A percentile compares a stretch with the other conserved stretches of the same genome.
These are phyloP conservation scores for Phytophthora pisi DNA, from an alignment of 352 stramenopile species.

Conservation along the genomic window DNA sequence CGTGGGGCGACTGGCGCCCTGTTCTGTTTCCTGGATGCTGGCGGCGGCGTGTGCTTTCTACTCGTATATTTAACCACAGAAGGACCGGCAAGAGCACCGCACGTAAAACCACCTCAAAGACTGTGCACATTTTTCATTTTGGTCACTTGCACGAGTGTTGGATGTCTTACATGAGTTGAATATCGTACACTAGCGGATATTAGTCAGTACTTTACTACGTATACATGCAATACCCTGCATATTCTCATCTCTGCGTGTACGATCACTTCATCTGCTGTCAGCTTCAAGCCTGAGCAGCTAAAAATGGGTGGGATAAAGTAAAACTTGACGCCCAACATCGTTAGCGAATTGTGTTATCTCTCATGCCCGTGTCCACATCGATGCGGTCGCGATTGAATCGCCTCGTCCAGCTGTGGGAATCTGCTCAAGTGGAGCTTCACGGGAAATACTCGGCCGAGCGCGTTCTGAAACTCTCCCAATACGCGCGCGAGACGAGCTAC, in stretches of 20 bases:
- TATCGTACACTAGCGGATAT: no score
- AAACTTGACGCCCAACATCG: no score
- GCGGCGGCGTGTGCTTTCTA: slow-evolving; percentile 36
- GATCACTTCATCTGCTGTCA: no score
- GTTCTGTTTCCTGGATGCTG: slow-evolving; percentile 14
- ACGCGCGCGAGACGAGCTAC: neutral
- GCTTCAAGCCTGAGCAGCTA: no score
- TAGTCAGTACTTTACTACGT: no score
- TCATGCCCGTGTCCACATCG: neutral
- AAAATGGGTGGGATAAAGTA: no score
- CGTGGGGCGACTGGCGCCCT: slow-evolving; percentile 10
- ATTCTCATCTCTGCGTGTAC: no score
- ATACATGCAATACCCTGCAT: no score
- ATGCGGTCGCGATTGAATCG: neutral
- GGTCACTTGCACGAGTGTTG: no score
- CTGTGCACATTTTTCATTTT: slow-evolving; percentile 36
- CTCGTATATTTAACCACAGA: slow-evolving; percentile 52
- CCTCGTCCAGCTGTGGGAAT: neutral
- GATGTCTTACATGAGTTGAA: no score
- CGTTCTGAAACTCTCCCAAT: neutral
- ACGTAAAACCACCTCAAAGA: slow-evolving; percentile 32
- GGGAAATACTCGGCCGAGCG: neutral
- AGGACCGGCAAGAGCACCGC: slow-evolving; percentile 35
- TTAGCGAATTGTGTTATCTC: no score
- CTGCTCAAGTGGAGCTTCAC: neutral